Base-by-base conservation (phyloP, 129 eudicot genomes). In the Scalesia atractyloides region DNA sequence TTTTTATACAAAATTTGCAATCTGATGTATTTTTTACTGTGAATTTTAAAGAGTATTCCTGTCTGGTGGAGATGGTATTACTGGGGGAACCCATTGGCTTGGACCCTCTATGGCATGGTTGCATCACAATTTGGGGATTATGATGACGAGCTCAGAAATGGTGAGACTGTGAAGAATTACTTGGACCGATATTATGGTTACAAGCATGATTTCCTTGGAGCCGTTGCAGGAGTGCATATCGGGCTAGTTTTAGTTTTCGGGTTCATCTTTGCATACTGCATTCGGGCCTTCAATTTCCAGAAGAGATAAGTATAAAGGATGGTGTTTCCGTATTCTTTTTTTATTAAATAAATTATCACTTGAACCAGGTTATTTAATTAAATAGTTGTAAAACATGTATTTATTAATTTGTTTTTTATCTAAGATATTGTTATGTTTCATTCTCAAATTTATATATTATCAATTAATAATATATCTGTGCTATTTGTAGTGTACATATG, bases 61-160 rank as follows among this genome's bases (percentile, higher is more conserved):
- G 30, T 24, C 30, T 88, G 94, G 94, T 88, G 94, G 89, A 84
- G 91, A 78, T 89, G 96, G 96, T 89, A 82, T 34, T 80, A 76
- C 48, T 86, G 85, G 83, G 77, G 22, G 10, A 76, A 80, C 22
- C 96, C 96, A 8, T 61, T 89, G 16, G 79, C 96, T 0, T 89
- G 85, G 87, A 79, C 92, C 0, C 16, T 86, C 37, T 86, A 86
- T 37, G 91, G 91, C 5, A 2, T 89, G 63, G 52, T 75, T 60
- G 80, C 70, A 7, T 84, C 96, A 9, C 96, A 89, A 41, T 89
- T 79, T 8, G 84, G 81, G 46, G 84, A 75, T 37, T 14, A 37
- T 7, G 69, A 75, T 7, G 64, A 70, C 11, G 20, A 11, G 50
- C 47, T 80, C 11, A 62, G 50, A 10, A 34, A 3, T 2, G 43